A percentile compares a stretch with the other conserved stretches of the same genome.
Conservation (phyloP, 1,284 basidiomycete genomes). For the Cerioporus squamosus region DNA sequence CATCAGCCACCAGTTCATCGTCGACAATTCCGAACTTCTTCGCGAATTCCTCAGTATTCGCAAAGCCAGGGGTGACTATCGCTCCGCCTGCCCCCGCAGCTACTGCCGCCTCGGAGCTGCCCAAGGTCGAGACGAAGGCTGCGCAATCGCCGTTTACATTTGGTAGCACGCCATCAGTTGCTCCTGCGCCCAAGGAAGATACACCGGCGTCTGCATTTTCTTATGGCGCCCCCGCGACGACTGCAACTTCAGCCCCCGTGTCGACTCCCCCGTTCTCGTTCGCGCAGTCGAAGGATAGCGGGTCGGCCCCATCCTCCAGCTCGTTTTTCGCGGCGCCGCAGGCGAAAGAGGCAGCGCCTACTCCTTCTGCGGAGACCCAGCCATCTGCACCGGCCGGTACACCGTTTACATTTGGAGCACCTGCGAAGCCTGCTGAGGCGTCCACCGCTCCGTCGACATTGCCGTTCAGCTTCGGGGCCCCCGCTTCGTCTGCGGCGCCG, state of each 20-base stretch:
- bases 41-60: conserved; percentile 40
- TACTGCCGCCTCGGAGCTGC: background rate
- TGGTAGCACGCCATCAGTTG: conserved; percentile 5
- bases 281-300: conserved; percentile 6
- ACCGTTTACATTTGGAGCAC: conserved; percentile 24
- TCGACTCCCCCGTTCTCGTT: conserved; percentile 6
- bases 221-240: background rate
- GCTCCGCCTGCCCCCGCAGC: conserved; percentile 15
- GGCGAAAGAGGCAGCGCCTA: background rate
- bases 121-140: background rate
- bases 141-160: conserved; percentile 23
- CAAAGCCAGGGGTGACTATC: conserved; percentile 32
- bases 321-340: conserved; percentile 7
- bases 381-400: conserved; percentile 1
- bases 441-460: conserved; percentile 9
- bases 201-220: conserved; percentile 4
- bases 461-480: conserved; percentile 22
- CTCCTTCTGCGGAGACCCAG: conserved; percentile 4
- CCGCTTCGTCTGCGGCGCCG: background rate
- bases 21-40: conserved; percentile 60
- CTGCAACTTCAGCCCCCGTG: background rate
- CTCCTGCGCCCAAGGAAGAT: conserved; percentile 1
- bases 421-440: conserved; percentile 23
- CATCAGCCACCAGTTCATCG: background rate
- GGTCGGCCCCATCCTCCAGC: background rate